phyloP scores from a whole-genome alignment of 345 rosid species.

The Garcia nutans region DNA sequence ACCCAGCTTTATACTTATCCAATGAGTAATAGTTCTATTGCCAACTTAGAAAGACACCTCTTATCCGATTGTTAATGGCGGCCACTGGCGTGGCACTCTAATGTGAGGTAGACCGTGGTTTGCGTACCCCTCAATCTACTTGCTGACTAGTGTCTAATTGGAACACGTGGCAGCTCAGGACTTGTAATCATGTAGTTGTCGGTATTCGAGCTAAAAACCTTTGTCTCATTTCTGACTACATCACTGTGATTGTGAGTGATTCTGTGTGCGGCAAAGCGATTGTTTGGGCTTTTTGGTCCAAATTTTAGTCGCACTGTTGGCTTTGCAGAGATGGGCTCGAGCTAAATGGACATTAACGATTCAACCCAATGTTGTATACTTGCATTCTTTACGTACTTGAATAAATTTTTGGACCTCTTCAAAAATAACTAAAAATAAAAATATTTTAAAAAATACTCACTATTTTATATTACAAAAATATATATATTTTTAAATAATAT shows the following conservation, averaged over 20 bases:
- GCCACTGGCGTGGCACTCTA: slow-evolving; percentile 27
- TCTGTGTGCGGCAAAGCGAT: not conserved
- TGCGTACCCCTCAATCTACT: slow-evolving; percentile 15
- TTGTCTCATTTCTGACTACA: not conserved
- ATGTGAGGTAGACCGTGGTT: slow-evolving; percentile 21
- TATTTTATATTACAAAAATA: too few species aligned
- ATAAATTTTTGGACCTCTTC: too few species aligned
- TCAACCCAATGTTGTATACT: too few species aligned
- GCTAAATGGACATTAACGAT: too few species aligned
- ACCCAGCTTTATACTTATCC: slow-evolving; percentile 32
- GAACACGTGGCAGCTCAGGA: slow-evolving; percentile 1
- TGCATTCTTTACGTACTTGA: too few species aligned
- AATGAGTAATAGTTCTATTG: not conserved
- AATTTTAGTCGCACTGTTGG: too few species aligned
- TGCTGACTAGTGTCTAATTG: not conserved
- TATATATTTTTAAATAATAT: too few species aligned
- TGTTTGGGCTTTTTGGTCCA: too few species aligned
- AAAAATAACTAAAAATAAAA: too few species aligned
- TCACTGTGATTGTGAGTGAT: not conserved
- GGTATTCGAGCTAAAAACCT: not conserved
- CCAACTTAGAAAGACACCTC: not conserved
- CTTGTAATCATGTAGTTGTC: not conserved
- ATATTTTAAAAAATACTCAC: too few species aligned
- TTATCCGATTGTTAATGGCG: slow-evolving; percentile 50
- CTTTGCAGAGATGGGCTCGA: too few species aligned